Base-by-base conservation (phyloP, 208 protist genomes). In the Trypanosomatidae sp. region DNA sequence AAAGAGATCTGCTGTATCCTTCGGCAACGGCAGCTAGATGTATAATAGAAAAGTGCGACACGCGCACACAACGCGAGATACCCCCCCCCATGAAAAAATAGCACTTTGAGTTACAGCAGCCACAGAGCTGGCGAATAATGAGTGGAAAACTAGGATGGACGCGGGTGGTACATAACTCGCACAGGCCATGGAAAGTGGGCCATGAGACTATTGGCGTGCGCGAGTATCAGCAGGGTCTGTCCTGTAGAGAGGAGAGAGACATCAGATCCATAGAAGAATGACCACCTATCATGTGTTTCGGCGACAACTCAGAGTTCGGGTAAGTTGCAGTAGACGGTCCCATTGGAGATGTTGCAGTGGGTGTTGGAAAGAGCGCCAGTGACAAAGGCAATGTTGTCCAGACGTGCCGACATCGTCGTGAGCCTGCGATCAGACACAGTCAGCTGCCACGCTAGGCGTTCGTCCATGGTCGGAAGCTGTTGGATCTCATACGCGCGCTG, bases 401-500 rank as follows among this genome's bases (percentile, higher is more conserved):
- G 36, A 22, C 50, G 64, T 9, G 60, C 66, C 3, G 49, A 33
- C 15, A 33, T 22, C 0, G 77, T 73, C 33, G 82, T 67, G 33
- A 83, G 76, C 9, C 62, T 59, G 49, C 59, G 70, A 12, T 89
- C 87, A 0, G 74, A 66, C 8, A 82, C 69, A 0, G 82, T 79
- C 17, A 91, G 78, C 73, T 84, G 66, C 66, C 81, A 76, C 8
- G 80, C 77, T 2, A 89, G 72, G n/a, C 66, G 77, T 50, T 90
- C 79, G 43, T 90, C 84, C 46, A 76, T 36, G 0, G 77, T 85
- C 0, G 73, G 80, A 44, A 71, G 62, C 25, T 81, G 68, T 50
- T 78, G 79, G 19, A 84, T 71, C 49, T 80, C 70, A 66, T 87
- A 52, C 1, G 73, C 84, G 25, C 69, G 77, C 41, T 82, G 69